phyloP scores from a whole-genome alignment of 73 alveolate genomes.

The Tetrahymena thermophila region DNA sequence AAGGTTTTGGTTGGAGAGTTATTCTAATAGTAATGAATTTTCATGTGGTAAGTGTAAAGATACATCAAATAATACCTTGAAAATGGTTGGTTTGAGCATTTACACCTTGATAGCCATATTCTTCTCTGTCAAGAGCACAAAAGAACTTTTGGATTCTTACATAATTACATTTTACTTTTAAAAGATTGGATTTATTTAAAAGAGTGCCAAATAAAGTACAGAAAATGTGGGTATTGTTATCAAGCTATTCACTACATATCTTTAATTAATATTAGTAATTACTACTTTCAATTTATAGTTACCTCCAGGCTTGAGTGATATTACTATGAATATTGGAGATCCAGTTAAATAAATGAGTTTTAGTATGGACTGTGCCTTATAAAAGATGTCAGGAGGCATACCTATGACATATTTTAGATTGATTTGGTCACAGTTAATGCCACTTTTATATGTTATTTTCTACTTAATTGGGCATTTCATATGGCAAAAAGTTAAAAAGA shows the following conservation, averaged over 20 bases:
- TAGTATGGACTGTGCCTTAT: conserved; percentile 23
- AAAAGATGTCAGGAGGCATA: neutral
- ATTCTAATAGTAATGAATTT: conserved; percentile 5
- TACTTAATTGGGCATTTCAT: neutral
- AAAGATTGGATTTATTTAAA: neutral
- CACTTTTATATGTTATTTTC: neutral
- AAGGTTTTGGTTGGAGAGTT: neutral
- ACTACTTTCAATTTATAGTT: conserved; percentile 2
- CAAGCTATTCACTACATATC: conserved; percentile 18
- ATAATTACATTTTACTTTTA: neutral
- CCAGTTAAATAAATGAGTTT: conserved; percentile 14
- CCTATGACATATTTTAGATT: conserved; percentile 21
- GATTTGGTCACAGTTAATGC: conserved; percentile 27
- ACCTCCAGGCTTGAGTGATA: conserved; percentile 3
- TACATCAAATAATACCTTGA: neutral
- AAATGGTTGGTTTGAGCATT: conserved; percentile 5
- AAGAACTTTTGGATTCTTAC: neutral
- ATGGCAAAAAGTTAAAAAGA: neutral
- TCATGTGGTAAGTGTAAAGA: conserved; percentile 25
- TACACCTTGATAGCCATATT: neutral
- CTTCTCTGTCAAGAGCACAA: conserved; percentile 21
- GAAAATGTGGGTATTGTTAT: conserved; percentile 5
- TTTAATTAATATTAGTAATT: conserved; percentile 6
- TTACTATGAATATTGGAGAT: conserved; percentile 14
- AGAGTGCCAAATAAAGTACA: neutral